Conservation (phyloP, 2,329 filamentous ascomycete genomes). For the Sarocladium kiliense region DNA sequence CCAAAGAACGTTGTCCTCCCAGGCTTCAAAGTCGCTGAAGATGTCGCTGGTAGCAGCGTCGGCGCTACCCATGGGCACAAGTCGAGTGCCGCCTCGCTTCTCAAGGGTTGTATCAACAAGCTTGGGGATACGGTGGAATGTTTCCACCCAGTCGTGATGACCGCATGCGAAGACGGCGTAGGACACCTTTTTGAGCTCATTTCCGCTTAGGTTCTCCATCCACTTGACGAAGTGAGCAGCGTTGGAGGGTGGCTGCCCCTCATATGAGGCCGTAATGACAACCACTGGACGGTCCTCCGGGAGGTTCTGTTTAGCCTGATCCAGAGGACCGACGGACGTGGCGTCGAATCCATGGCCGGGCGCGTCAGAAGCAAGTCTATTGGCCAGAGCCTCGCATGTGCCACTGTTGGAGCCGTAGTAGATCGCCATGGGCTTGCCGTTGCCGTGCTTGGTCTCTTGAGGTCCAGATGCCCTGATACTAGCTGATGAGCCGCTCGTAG, state of each 20-base stretch:
- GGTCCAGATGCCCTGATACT: too few relatives aligned
- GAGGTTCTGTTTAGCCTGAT: constrained; percentile 31
- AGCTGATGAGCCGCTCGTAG: too few relatives aligned
- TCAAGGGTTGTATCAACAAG: constrained; percentile 51
- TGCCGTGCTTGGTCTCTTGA: not conserved
- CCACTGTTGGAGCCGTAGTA: constrained; percentile 49
- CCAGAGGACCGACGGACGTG: constrained; percentile 17
- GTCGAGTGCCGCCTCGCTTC: constrained; percentile 24
- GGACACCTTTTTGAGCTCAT: constrained; percentile 41
- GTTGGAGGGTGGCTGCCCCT: constrained; percentile 70
- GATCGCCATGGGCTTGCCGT: constrained; percentile 36
- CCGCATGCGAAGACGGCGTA: constrained; percentile 71
- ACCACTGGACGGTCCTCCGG: constrained; percentile 50
- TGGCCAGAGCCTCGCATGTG: constrained; percentile 66
- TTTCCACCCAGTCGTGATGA: constrained; percentile 49
- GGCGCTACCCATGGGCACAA: constrained; percentile 45
- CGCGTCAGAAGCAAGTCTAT: constrained; percentile 56
- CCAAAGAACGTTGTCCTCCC: constrained; percentile 51
- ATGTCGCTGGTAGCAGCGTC: constrained; percentile 61
- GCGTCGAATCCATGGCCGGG: constrained; percentile 53
- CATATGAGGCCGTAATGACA: constrained; percentile 66
- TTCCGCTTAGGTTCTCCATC: not conserved
- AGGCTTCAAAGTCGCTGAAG: constrained; percentile 62
- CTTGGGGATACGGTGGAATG: constrained; percentile 64
- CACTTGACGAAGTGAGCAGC: constrained; percentile 52